Evolutionary conservation across 2,329 filamentous ascomycete genomes (phyloP).

Genomic region (Penicillium sp.): DNA sequence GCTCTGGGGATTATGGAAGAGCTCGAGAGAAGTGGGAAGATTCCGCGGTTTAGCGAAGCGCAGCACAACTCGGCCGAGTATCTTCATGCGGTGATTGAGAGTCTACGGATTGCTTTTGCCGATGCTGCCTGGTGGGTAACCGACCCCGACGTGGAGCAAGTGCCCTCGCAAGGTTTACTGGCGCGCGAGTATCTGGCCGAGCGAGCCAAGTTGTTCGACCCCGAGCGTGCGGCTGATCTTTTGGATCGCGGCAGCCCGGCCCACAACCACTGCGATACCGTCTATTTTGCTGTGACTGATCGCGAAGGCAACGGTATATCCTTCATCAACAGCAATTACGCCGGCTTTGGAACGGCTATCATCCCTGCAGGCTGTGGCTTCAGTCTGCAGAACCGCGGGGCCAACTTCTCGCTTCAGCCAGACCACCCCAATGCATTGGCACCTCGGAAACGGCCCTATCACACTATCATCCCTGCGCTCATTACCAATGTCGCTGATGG

Average conservation of each 20-base stretch:
- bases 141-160: conserved; percentile 65
- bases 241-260: conserved; percentile 77
- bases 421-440: conserved; percentile 77
- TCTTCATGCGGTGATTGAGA: conserved; percentile 83
- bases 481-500: conserved; percentile 74
- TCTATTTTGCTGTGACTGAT: conserved; percentile 89
- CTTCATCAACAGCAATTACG: conserved; percentile 96
- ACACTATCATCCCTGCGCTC: conserved; percentile 94
- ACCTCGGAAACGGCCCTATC: conserved; percentile 85
- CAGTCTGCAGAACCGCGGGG: conserved; percentile 88
- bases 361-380: conserved; percentile 85
- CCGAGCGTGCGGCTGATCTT: conserved; percentile 51
- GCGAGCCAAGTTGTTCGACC: conserved; percentile 62
- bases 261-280: conserved; percentile 82
- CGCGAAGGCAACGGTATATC: conserved; percentile 81
- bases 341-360: conserved; percentile 79
- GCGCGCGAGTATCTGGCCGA: conserved; percentile 71
- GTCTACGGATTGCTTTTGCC: conserved; percentile 82
- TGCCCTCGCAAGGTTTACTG: conserved; percentile 69
- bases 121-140: conserved; percentile 89
- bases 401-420: conserved; percentile 71
- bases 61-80: conserved; percentile 82
- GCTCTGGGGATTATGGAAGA: conserved; percentile 87
- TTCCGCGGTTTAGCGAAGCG: conserved; percentile 61
- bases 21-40: conserved; percentile 71